Conservation (phyloP, 257 asterid species). For the Solanum bukasovii region DNA sequence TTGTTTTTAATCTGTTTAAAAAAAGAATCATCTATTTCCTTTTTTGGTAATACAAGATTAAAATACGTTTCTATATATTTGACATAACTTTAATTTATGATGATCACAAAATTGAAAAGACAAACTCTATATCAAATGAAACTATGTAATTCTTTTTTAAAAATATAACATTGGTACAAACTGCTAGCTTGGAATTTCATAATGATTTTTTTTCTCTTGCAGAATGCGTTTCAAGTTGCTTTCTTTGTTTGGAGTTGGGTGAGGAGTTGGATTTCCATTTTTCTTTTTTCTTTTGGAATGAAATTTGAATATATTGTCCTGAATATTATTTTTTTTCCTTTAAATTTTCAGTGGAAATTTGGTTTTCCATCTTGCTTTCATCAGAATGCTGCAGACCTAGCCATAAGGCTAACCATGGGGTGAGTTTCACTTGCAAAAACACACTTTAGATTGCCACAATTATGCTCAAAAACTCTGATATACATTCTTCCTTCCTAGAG, state of each 20-base stretch:
- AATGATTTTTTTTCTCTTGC: not conserved
- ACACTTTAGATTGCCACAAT: not conserved
- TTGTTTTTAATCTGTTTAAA: too few species aligned
- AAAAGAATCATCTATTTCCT: too few species aligned
- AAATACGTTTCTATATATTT: too few species aligned
- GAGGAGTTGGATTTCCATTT: not conserved
- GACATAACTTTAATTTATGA: too few species aligned
- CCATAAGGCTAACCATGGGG: slow-evolving; percentile 13
- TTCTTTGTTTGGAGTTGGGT: slow-evolving; percentile 15
- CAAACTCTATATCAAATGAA: too few species aligned
- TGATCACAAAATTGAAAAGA: not conserved
- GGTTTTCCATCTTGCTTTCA: slow-evolving; percentile 7
- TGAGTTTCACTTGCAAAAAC: not conserved
- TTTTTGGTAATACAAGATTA: too few species aligned
- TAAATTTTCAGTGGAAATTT: not conserved
- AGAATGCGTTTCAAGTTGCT: slow-evolving; percentile 15
- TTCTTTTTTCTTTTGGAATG: not conserved
- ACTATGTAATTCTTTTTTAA: too few species aligned
- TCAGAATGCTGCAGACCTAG: not conserved
- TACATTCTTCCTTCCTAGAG: not conserved
- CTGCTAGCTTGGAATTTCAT: not conserved
- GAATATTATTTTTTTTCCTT: not conserved
- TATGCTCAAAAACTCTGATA: not conserved
- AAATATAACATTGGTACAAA: not conserved
- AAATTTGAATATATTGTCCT: not conserved